Conservation (phyloP, 164 flowering plant genomes). For the Aristolochia californica region DNA sequence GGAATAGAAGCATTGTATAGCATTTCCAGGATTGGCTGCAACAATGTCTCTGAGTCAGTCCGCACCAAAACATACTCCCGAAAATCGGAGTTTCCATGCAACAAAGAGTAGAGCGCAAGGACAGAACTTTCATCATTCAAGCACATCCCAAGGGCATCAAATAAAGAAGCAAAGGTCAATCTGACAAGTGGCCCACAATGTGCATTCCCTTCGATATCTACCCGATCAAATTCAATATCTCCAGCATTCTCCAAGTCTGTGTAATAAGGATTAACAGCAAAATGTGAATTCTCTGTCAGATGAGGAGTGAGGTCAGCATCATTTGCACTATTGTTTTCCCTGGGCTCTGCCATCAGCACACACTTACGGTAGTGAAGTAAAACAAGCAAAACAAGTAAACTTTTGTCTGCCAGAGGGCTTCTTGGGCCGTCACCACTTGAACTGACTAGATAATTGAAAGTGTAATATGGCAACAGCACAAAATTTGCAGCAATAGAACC, state of each 20-base stretch:
- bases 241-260: slow-evolving; percentile 72
- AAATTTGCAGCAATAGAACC: slow-evolving; percentile 94
- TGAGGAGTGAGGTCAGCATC: too few species aligned
- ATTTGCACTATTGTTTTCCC: slow-evolving; percentile 28
- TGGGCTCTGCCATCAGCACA: slow-evolving; percentile 24
- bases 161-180: slow-evolving; percentile 82
- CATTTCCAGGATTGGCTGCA: slow-evolving; percentile 90
- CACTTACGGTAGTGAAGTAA: slow-evolving; percentile 66
- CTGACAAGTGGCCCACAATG: slow-evolving; percentile 60
- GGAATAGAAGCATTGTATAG: slow-evolving; percentile 81
- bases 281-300: slow-evolving; percentile 36
- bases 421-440: too few species aligned
- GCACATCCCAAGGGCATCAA: slow-evolving; percentile 88
- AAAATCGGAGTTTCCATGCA: slow-evolving; percentile 88
- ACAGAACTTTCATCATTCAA: slow-evolving; percentile 81
- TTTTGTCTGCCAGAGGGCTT: too few species aligned
- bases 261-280: slow-evolving; percentile 64
- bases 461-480: too few species aligned
- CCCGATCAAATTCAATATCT: slow-evolving; percentile 81
- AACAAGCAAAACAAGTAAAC: too few species aligned
- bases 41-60: slow-evolving; percentile 91
- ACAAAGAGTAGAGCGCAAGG: slow-evolving; percentile 68
- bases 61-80: slow-evolving; percentile 96
- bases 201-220: too few species aligned
- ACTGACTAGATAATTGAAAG: too few species aligned